Evolutionary conservation across 2,329 filamentous ascomycete species (phyloP).

Genomic region (Drechslera avenae): DNA sequence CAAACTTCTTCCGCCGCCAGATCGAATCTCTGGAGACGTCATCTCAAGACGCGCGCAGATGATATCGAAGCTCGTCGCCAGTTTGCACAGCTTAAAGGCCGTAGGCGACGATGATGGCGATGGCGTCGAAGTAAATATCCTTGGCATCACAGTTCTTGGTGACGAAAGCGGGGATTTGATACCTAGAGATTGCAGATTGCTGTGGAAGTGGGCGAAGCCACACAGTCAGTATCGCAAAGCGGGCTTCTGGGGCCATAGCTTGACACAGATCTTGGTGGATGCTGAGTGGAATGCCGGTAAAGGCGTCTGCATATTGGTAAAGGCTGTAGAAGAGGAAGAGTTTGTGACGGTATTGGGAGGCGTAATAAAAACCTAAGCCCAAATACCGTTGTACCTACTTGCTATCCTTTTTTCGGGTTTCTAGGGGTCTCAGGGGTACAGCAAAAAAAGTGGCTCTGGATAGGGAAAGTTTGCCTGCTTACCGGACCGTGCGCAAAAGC

Average conservation of each 20-base stretch:
- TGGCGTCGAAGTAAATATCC: neutral
- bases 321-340: neutral
- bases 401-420: too few relatives aligned
- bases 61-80: neutral
- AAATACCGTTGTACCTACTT: too few relatives aligned
- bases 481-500: too few relatives aligned
- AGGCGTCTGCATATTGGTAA: neutral
- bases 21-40: neutral
- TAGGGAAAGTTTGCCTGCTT: too few relatives aligned
- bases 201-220: neutral
- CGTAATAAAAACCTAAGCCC: too few relatives aligned
- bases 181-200: neutral
- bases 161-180: neutral
- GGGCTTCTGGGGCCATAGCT: neutral
- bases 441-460: too few relatives aligned
- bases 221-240: neutral
- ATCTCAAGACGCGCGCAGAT: neutral
- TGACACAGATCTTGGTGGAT: neutral
- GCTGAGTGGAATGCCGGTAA: slow-evolving; percentile 3
- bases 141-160: neutral
- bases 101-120: neutral
- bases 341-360: too few relatives aligned
- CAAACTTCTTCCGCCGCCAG: neutral
- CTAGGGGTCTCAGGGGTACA: too few relatives aligned
- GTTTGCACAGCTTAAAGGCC: neutral